Evolutionary conservation across 2,329 filamentous ascomycete genomes (phyloP).

Genomic region (Biscogniauxia mediterranea): DNA sequence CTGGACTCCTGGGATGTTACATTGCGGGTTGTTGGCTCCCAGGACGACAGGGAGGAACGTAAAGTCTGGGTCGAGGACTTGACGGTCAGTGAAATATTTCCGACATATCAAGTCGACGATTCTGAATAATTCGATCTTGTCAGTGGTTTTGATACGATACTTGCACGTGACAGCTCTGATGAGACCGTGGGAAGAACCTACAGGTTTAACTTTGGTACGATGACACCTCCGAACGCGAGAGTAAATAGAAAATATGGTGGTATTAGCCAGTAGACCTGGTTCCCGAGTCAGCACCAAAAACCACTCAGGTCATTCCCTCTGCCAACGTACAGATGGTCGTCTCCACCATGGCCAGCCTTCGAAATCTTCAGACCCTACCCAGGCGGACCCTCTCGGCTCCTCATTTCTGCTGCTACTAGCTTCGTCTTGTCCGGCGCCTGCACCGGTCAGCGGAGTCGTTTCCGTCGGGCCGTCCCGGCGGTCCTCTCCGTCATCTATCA

Average conservation of each 20-base stretch:
- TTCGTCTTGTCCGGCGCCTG: conserved; percentile 22
- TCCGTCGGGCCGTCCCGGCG: conserved; percentile 30
- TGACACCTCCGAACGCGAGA: conserved; percentile 78
- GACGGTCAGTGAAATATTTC: conserved; percentile 72
- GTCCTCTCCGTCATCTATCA: conserved; percentile 27
- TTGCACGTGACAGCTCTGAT: not conserved
- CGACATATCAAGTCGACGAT: conserved; percentile 82
- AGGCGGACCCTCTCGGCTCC: conserved; percentile 33
- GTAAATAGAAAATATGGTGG: conserved; percentile 79
- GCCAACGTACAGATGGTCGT: conserved; percentile 55
- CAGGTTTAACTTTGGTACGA: conserved; percentile 85
- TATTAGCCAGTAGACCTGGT: conserved; percentile 78
- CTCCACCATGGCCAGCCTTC: conserved; percentile 60
- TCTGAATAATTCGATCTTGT: conserved; percentile 32
- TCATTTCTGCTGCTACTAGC: conserved; percentile 18
- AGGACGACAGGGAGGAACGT: conserved; percentile 63
- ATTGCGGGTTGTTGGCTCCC: conserved; percentile 73
- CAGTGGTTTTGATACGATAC: not conserved
- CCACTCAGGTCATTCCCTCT: too few species aligned
- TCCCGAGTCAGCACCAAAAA: conserved; percentile 23
- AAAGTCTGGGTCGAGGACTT: conserved; percentile 55
- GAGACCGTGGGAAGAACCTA: conserved; percentile 36
- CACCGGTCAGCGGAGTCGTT: conserved; percentile 39
- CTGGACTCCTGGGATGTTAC: conserved; percentile 76
- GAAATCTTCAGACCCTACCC: conserved; percentile 58